phyloP scores from a whole-genome alignment of 352 stramenopile genomes.

The Globisporangium alternatum region DNA sequence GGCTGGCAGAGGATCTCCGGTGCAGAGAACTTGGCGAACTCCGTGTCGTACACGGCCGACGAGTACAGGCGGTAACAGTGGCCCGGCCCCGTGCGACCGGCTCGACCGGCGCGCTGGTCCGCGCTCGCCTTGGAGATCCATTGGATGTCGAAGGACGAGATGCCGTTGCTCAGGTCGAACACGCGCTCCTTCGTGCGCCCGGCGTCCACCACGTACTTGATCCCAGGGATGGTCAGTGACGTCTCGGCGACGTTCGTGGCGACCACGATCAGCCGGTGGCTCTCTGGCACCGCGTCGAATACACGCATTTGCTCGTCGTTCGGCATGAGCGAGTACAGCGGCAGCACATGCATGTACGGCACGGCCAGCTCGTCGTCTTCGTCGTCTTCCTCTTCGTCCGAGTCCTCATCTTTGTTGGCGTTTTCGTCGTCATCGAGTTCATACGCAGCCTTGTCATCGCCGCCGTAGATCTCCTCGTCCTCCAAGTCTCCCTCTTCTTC shows the following conservation, averaged over 20 bases:
- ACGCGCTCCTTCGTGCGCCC: slow-evolving; percentile 96
- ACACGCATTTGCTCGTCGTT: slow-evolving; percentile 94
- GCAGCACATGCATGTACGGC: slow-evolving; percentile 90
- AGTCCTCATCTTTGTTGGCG: slow-evolving; percentile 43
- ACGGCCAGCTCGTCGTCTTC: slow-evolving; percentile 63
- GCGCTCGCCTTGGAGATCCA: slow-evolving; percentile 87
- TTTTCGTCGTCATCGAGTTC: slow-evolving; percentile 48
- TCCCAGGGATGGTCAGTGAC: slow-evolving; percentile 93
- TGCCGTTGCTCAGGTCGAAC: slow-evolving; percentile 90
- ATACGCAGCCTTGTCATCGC: slow-evolving; percentile 41
- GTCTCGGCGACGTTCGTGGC: slow-evolving; percentile 99
- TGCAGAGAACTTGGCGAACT: slow-evolving; percentile 89
- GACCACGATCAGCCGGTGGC: slow-evolving; percentile 93
- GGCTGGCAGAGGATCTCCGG: slow-evolving; percentile 91
- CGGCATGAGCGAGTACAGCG: slow-evolving; percentile 96
- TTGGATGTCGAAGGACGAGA: slow-evolving; percentile 93
- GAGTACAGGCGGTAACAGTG: slow-evolving; percentile 99
- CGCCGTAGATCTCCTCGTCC: slow-evolving; percentile 58
- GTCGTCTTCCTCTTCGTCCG: slow-evolving; percentile 78
- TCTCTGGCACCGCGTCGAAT: slow-evolving; percentile 84
- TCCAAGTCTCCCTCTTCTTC: slow-evolving; percentile 79
- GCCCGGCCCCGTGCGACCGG: slow-evolving; percentile 93
- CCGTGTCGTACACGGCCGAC: slow-evolving; percentile 93
- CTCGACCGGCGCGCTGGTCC: slow-evolving; percentile 92
- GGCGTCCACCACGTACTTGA: slow-evolving; percentile 97